Conservation (phyloP, 2,329 filamentous ascomycete genomes). For the Colletotrichum shisoi region DNA sequence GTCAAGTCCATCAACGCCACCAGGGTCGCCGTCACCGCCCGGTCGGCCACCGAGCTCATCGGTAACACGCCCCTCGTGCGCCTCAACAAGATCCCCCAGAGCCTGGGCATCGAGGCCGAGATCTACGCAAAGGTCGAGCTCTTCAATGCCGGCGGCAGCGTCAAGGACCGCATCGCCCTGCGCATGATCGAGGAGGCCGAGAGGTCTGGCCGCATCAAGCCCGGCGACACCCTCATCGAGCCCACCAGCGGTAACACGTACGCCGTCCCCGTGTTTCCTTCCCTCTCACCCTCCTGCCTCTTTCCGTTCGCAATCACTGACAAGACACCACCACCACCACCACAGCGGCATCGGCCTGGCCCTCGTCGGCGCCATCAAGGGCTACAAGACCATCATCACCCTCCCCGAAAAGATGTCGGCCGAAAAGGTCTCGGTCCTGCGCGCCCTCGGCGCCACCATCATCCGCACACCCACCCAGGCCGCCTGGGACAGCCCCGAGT, state of each 20-base stretch:
- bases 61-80: conserved; percentile 95
- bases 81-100: conserved; percentile 91
- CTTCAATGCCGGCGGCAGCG: conserved; percentile 92
- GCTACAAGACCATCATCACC: conserved; percentile 98
- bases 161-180: conserved; percentile 94
- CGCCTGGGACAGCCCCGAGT: conserved; percentile 92
- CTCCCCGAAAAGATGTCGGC: conserved; percentile 99
- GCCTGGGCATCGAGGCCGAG: conserved; percentile 84
- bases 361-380: conserved; percentile 92
- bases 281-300: not conserved
- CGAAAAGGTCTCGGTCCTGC: conserved; percentile 94
- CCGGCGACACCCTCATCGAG: conserved; percentile 96
- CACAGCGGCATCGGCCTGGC: conserved; percentile 85
- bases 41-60: conserved; percentile 84
- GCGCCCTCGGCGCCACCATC: conserved; percentile 93
- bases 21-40: conserved; percentile 49
- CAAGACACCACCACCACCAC: too few relatives aligned
- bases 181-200: conserved; percentile 98
- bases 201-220: conserved; percentile 89
- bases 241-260: conserved; percentile 95
- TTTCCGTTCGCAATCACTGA: conserved; percentile 44
- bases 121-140: conserved; percentile 92
- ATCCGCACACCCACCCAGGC: conserved; percentile 97
- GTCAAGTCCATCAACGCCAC: conserved; percentile 36
- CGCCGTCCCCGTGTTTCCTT: conserved; percentile 38